Evolutionary conservation across 352 stramenopile species (phyloP), one percentile per base, ranked within the genome.

Genomic region (Phytophthora syringae): DNA sequence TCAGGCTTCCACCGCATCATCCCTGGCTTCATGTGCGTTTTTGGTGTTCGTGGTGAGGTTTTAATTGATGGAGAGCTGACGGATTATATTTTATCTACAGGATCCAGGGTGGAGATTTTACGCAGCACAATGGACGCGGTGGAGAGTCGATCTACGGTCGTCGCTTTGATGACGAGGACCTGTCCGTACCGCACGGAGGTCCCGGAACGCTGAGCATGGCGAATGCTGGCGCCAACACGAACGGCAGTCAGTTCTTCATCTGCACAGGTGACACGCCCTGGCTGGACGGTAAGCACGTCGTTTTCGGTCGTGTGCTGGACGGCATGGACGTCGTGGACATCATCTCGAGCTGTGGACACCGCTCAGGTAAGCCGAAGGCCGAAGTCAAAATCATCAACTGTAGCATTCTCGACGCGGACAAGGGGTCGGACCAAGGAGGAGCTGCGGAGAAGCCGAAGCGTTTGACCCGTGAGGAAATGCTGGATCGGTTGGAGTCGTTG

Each of bases 191-290:
- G 13, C 90, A 97, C 64, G 69, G 28, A 7, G 86, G 86, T 12
- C 64, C 84, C 7, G 89, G 89, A 11, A 91, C 89, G 36, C 63
- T 97, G 42, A 94, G 83, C 58, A 97, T 97, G 90, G 90, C 90
- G 7, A 97, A 97, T 63, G 85, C 85, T 40, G 89, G 89, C 7
- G 80, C 89, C 10, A 86, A 97, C 77, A 92, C 90, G 44, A 98
- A 99, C 71, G 94, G 94, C 61, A 96, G 80, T 53, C 95, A 99
- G 76, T 99, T 99, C 75, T 99, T 99, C 72, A 98, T 99, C 51
- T 98, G 93, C 16, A 98, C 97, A 42, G 82, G 80, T 34, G 88
- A 97, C 63, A 99, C 96, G 25, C 88, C 94, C 32, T 99, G 95
- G 95, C 82, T 99, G 30, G 95, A 99, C 64, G 95, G 95, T 51